phyloP scores from a whole-genome alignment of 306 rosid species.

The Biancaea sappan region DNA sequence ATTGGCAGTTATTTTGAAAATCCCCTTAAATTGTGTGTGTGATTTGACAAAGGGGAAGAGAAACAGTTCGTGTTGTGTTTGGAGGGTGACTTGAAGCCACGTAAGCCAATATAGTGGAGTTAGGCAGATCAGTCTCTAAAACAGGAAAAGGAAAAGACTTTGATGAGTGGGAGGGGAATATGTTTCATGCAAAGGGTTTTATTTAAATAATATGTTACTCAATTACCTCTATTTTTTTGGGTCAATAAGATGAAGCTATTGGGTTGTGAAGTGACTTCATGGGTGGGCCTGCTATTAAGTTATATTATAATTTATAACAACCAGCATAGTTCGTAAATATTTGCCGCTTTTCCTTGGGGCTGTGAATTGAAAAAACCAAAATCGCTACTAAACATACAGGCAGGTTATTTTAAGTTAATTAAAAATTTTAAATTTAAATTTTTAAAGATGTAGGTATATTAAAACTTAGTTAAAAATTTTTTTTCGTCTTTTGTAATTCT shows the following conservation, averaged over 20 bases:
- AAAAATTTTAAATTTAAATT: no score
- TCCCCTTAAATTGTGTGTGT: neutral
- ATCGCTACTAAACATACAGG: no score
- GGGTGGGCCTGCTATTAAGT: neutral
- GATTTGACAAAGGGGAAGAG: neutral
- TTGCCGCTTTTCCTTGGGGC: neutral
- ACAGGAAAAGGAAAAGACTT: neutral
- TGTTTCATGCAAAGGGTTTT: neutral
- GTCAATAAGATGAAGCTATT: neutral
- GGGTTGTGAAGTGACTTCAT: no score
- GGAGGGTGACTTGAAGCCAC: constrained; percentile 16
- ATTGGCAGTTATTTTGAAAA: no score
- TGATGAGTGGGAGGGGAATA: neutral
- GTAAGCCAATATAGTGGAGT: constrained; percentile 8
- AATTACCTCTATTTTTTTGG: neutral
- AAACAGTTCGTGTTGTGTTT: neutral
- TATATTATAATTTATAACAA: no score
- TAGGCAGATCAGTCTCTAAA: neutral
- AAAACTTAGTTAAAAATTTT: no score
- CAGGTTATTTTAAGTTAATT: no score
- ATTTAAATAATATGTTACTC: neutral
- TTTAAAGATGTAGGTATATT: no score
- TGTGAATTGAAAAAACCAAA: no score
- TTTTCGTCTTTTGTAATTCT: no score
- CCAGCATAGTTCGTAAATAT: neutral